Conservation (phyloP, 2,329 filamentous ascomycete species). For the Penicillium vulpinum region DNA sequence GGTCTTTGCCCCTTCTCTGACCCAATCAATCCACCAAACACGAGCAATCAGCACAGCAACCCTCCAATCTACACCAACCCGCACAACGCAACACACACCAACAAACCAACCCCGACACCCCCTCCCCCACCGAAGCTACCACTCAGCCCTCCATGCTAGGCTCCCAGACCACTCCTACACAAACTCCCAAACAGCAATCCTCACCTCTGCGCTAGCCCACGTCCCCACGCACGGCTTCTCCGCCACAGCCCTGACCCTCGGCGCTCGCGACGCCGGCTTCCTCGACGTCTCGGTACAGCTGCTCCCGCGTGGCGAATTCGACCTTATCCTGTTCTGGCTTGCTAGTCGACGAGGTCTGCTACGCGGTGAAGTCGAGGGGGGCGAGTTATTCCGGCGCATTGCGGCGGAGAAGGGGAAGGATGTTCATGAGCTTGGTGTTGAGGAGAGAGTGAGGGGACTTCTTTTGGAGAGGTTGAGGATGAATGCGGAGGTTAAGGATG, state of each 20-base stretch:
- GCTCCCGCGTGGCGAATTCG: conserved; percentile 76
- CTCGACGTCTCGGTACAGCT: conserved; percentile 82
- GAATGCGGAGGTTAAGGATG: conserved; percentile 69
- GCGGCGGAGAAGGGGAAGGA: conserved; percentile 13
- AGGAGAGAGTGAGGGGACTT: conserved; percentile 67
- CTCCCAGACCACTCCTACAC: conserved; percentile 58
- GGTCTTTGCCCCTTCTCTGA: not conserved
- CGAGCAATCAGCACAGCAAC: not conserved
- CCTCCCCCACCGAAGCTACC: conserved; percentile 55
- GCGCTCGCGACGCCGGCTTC: conserved; percentile 81
- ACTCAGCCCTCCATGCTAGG: conserved; percentile 70
- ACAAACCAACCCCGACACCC: not conserved
- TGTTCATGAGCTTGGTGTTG: conserved; percentile 47
- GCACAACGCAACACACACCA: not conserved
- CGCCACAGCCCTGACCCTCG: conserved; percentile 67
- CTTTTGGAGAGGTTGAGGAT: conserved; percentile 74
- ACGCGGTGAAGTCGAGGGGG: conserved; percentile 37
- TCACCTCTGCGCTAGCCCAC: conserved; percentile 75
- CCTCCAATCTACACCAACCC: not conserved
- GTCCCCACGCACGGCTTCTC: conserved; percentile 85
- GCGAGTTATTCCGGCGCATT: conserved; percentile 24
- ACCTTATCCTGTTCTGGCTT: conserved; percentile 63
- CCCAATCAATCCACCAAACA: not conserved
- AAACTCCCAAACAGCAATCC: conserved; percentile 70
- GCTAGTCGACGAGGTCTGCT: conserved; percentile 42